Evolutionary conservation across 1,139 yeast genomes (phyloP).

Genomic region (Suhomyces bribrorum): DNA sequence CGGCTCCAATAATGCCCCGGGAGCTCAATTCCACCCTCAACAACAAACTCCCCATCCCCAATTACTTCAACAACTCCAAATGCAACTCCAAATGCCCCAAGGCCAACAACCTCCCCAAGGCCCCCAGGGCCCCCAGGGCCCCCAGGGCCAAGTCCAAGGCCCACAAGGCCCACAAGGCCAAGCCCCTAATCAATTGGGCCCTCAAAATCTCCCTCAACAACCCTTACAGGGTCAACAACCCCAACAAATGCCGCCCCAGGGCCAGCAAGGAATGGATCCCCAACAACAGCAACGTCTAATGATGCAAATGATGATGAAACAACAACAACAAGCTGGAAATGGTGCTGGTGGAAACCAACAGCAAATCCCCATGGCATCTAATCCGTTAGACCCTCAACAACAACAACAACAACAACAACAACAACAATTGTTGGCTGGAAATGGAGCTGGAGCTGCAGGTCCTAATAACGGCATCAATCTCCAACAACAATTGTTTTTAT

Average conservation of each 20-base stretch:
- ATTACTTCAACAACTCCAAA: slow-evolving; percentile 15
- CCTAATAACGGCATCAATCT: slow-evolving; percentile 15
- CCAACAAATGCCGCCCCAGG: slow-evolving; percentile 14
- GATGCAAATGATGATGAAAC: slow-evolving; percentile 30
- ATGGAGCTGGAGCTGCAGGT: slow-evolving; percentile 5
- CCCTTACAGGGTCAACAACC: slow-evolving; percentile 13
- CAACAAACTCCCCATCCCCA: slow-evolving; percentile 14
- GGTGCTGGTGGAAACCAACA: slow-evolving; percentile 14
- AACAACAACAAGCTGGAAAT: slow-evolving; percentile 22
- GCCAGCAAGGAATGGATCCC: slow-evolving; percentile 14
- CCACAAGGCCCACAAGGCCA: slow-evolving; percentile 6
- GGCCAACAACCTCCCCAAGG: slow-evolving; percentile 11
- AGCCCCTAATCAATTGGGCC: neutral
- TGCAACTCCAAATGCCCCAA: slow-evolving; percentile 14
- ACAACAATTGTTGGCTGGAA: slow-evolving; percentile 8
- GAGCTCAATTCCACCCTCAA: slow-evolving; percentile 10
- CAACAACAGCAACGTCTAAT: slow-evolving; percentile 23
- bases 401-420: slow-evolving; percentile 14
- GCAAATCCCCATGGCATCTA: slow-evolving; percentile 16
- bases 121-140: slow-evolving; percentile 9
- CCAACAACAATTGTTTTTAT: slow-evolving; percentile 31
- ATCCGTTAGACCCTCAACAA: slow-evolving; percentile 27
- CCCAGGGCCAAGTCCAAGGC: slow-evolving; percentile 9
- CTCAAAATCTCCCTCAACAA: slow-evolving; percentile 6
- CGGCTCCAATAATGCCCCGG: slow-evolving; percentile 1